These are phyloP conservation scores for Chrysopogon serrulatus DNA, from an alignment of 176 grass and related monocot genomes.

Conservation along the genomic window DNA sequence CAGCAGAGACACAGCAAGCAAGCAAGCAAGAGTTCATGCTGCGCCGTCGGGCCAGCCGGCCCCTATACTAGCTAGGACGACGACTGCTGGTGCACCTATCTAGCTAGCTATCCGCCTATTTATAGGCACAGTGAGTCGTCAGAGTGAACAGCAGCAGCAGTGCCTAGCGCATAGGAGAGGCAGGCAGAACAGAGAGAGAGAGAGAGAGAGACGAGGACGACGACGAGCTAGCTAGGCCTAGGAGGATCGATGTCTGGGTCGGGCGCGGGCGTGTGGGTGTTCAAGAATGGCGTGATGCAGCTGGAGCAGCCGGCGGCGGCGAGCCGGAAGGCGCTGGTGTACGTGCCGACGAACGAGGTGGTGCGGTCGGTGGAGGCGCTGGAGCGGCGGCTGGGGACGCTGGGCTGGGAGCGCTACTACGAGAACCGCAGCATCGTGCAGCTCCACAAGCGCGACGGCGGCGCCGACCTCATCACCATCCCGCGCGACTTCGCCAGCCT, in stretches of 20 bases:
- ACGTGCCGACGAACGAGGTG: constrained; percentile 64
- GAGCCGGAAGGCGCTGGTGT: constrained; percentile 48
- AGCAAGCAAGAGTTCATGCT: background rate
- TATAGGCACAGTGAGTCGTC: background rate
- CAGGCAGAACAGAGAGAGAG: background rate
- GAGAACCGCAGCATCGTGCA: constrained; percentile 58
- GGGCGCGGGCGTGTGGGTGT: constrained; percentile 73
- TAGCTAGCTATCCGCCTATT: background rate
- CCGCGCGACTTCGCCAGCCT: constrained; percentile 70
- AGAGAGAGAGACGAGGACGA: no score
- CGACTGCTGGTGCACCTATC: background rate
- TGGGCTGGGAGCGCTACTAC: constrained; percentile 87
- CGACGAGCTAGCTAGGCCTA: no score
- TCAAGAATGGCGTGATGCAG: constrained; percentile 67
- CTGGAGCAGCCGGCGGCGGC: constrained; percentile 41
- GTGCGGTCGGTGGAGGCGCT: constrained; percentile 56
- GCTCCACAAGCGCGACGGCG: constrained; percentile 74
- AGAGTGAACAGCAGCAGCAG: background rate
- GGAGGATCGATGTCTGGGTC: constrained; percentile 32
- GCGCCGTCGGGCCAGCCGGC: background rate
- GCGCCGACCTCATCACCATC: constrained; percentile 74
- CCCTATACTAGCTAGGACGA: background rate
- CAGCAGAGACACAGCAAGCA: no score
- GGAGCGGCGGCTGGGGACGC: constrained; percentile 54
- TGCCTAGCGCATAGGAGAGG: background rate